These are phyloP conservation scores for Senna tora DNA, from an alignment of 306 rosid genomes.

Conservation along the genomic window DNA sequence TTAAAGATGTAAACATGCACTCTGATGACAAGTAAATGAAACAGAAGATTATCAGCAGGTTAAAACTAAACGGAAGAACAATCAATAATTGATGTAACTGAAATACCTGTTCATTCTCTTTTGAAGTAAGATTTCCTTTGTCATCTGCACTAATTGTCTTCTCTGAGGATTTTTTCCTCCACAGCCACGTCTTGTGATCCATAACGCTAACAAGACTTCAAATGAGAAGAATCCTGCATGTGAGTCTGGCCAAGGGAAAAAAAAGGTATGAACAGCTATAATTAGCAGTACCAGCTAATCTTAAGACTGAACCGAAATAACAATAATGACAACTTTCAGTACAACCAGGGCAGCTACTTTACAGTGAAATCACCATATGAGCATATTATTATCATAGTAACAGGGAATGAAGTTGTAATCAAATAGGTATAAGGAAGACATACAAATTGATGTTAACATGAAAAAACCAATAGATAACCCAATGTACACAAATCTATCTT, in stretches of 20 bases:
- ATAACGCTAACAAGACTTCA: conserved; percentile 46
- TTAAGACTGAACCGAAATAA: conserved; percentile 5
- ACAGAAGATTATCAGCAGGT: conserved; percentile 8
- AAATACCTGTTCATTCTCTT: conserved; percentile 71
- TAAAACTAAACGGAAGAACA: conserved; percentile 19
- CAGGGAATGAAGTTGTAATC: conserved; percentile 9
- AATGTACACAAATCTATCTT: not conserved
- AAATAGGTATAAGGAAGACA: conserved; percentile 10
- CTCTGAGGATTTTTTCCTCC: conserved; percentile 86
- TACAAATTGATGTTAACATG: not conserved
- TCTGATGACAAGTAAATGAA: not conserved
- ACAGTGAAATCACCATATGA: not conserved
- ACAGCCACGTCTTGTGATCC: conserved; percentile 82
- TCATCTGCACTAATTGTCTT: conserved; percentile 54
- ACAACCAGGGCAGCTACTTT: not conserved
- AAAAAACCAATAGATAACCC: not conserved
- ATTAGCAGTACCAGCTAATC: not conserved
- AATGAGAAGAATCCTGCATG: conserved; percentile 40
- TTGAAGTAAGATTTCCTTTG: conserved; percentile 41
- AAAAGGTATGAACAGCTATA: conserved; percentile 6
- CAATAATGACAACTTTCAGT: conserved; percentile 15
- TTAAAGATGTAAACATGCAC: conserved; percentile 10
- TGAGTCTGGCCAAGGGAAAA: conserved; percentile 2
- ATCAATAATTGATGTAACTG: not conserved
- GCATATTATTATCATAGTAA: conserved; percentile 17